phyloP scores from a whole-genome alignment of 2,329 filamentous ascomycete species.

The Botryosphaeria dothidea region DNA sequence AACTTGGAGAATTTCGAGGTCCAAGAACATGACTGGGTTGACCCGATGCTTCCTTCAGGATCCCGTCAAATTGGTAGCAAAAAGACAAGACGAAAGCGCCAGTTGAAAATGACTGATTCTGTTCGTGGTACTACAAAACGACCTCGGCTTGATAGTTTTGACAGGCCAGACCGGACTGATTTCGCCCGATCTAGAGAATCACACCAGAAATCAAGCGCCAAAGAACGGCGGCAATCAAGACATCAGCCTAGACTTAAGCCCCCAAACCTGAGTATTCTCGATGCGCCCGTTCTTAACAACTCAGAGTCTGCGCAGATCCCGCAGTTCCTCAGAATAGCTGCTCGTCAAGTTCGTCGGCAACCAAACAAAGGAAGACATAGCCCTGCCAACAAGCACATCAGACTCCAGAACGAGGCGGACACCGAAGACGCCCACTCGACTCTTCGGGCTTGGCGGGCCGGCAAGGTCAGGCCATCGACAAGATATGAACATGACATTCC shows the following conservation, averaged over 20 bases:
- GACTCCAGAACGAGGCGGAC: conserved; percentile 53
- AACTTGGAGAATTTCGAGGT: conserved; percentile 29
- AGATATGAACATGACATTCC: neutral
- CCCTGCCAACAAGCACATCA: conserved; percentile 53
- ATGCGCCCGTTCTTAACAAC: conserved; percentile 33
- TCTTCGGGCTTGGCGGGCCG: conserved; percentile 54
- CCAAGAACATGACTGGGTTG: conserved; percentile 50
- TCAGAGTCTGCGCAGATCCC: conserved; percentile 35
- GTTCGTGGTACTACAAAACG: conserved; percentile 27
- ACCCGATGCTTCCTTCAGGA: conserved; percentile 38
- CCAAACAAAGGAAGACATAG: conserved; percentile 53
- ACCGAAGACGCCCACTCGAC: conserved; percentile 55
- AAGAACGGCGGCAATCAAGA: neutral
- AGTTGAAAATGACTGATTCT: conserved; percentile 39
- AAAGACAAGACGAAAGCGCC: conserved; percentile 30
- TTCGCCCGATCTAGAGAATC: neutral
- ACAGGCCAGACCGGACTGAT: neutral
- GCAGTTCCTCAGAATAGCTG: conserved; percentile 58
- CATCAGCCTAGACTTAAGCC: conserved; percentile 21
- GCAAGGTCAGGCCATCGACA: conserved; percentile 35
- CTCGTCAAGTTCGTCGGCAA: conserved; percentile 51
- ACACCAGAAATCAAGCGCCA: neutral
- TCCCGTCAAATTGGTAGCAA: conserved; percentile 25
- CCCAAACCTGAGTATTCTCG: conserved; percentile 52
- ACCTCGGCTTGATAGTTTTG: conserved; percentile 9